Conservation (phyloP, 1,139 yeast species). For the Pichia sp. region DNA sequence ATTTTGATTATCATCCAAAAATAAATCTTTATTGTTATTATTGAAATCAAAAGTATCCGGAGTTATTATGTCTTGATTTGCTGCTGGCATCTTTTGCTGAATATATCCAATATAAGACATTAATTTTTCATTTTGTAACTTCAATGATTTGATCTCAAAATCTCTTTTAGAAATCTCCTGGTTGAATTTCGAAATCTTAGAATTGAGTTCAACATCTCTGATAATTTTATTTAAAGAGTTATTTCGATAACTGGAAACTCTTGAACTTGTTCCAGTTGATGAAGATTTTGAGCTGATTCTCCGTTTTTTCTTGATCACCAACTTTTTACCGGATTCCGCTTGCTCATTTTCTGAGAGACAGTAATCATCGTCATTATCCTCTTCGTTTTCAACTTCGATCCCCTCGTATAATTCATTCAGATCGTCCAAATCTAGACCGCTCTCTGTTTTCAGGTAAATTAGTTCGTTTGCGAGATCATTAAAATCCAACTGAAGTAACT, state of each 20-base stretch:
- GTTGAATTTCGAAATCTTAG: conserved; percentile 27
- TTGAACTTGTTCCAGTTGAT: conserved; percentile 1
- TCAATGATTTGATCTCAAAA: conserved; percentile 40
- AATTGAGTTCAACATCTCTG: conserved; percentile 25
- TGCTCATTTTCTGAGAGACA: background rate
- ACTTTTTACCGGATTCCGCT: background rate
- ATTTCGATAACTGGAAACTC: conserved; percentile 16
- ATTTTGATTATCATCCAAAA: background rate
- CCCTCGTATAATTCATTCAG: background rate
- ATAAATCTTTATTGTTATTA: too few species aligned
- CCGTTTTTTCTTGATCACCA: conserved; percentile 6
- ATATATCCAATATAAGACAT: conserved; percentile 51
- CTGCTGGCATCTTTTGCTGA: conserved; percentile 26
- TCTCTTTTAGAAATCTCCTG: conserved; percentile 39
- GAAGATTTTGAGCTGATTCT: conserved; percentile 2
- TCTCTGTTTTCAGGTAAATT: conserved; percentile 7
- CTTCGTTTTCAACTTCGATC: conserved; percentile 1
- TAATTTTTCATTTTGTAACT: conserved; percentile 48
- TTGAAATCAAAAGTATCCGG: background rate
- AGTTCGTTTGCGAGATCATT: conserved; percentile 20
- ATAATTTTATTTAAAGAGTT: conserved; percentile 18
- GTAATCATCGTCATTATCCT: background rate
- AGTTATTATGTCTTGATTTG: background rate
- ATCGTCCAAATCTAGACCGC: conserved; percentile 1
- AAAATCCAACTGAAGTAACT: conserved; percentile 20